A percentile compares a stretch with the other conserved stretches of the same genome.
Conservation (phyloP, 192 early-diverging fungal species). For the Backusella liffmaniae region DNA sequence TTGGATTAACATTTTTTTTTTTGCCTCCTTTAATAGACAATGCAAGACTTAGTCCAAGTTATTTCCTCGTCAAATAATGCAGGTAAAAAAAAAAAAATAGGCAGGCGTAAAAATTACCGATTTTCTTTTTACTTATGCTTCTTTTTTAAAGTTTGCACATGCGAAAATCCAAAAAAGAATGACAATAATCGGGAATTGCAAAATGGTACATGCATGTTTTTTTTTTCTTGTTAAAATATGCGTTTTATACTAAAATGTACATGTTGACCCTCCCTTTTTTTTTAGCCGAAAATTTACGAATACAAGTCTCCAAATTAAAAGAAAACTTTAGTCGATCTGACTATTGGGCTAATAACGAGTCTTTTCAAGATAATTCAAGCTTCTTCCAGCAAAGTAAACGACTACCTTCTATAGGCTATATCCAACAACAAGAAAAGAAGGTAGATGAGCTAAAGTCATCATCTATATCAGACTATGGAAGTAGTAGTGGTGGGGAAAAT, state of each 20-base stretch:
- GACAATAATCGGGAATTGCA: conserved; percentile 11
- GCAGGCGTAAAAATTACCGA: neutral
- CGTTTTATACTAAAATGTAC: neutral
- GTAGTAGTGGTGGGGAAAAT: neutral
- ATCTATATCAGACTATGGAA: neutral
- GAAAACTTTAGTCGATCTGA: neutral
- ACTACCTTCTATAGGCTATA: neutral
- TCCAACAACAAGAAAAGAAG: neutral
- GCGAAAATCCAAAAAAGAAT: neutral
- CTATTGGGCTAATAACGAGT: neutral
- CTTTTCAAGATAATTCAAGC: neutral
- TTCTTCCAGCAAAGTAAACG: neutral
- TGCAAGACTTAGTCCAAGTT: conserved; percentile 20
- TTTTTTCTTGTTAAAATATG: neutral
- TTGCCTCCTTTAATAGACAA: conserved; percentile 13
- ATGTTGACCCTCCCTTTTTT: neutral
- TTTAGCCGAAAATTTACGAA: conserved; percentile 10
- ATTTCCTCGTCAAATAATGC: neutral
- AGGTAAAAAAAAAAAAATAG: neutral
- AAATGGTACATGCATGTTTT: neutral
- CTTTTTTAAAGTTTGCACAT: conserved; percentile 1
- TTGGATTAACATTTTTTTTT: neutral
- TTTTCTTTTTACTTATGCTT: neutral
- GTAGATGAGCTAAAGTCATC: neutral
- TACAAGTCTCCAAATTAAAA: conserved; percentile 16